phyloP scores from a whole-genome alignment of 2,329 filamentous ascomycete genomes.

The Amylocarpus encephaloides region DNA sequence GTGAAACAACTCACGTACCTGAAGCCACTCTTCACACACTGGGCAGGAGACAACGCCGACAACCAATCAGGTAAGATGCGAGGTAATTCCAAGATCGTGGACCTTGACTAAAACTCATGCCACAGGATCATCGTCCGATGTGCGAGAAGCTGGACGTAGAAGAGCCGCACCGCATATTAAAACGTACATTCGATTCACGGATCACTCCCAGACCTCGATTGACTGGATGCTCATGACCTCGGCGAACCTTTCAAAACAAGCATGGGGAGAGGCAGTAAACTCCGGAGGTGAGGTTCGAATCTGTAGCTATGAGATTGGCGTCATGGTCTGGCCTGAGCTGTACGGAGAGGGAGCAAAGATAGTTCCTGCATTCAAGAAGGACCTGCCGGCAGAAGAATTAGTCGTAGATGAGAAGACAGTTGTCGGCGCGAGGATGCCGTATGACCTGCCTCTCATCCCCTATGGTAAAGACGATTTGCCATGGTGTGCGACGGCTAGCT shows the following conservation, averaged over 20 bases:
- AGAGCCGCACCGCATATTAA: constrained; percentile 83
- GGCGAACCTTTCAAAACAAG: constrained; percentile 87
- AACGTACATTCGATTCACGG: constrained; percentile 67
- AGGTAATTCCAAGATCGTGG: background rate
- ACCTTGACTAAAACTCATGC: background rate
- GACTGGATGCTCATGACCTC: constrained; percentile 85
- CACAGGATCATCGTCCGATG: constrained; percentile 8
- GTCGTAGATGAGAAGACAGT: constrained; percentile 32
- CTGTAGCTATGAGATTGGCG: constrained; percentile 77
- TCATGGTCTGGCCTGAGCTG: constrained; percentile 71
- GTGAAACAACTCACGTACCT: constrained; percentile 69
- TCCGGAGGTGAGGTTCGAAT: constrained; percentile 58
- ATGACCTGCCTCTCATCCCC: constrained; percentile 64
- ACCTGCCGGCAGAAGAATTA: constrained; percentile 41
- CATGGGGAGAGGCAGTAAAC: constrained; percentile 67
- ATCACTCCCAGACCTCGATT: constrained; percentile 39
- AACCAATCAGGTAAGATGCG: constrained; percentile 4
- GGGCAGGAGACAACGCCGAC: constrained; percentile 54
- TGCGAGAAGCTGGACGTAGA: constrained; percentile 51
- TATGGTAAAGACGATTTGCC: constrained; percentile 62
- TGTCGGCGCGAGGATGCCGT: constrained; percentile 75
- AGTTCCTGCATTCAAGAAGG: constrained; percentile 60
- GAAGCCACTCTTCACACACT: constrained; percentile 64
- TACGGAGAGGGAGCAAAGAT: constrained; percentile 46
- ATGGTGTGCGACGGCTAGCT: constrained; percentile 63